Conservation (phyloP, 306 rosid species). For the apple (Malus domestica) region DNA sequence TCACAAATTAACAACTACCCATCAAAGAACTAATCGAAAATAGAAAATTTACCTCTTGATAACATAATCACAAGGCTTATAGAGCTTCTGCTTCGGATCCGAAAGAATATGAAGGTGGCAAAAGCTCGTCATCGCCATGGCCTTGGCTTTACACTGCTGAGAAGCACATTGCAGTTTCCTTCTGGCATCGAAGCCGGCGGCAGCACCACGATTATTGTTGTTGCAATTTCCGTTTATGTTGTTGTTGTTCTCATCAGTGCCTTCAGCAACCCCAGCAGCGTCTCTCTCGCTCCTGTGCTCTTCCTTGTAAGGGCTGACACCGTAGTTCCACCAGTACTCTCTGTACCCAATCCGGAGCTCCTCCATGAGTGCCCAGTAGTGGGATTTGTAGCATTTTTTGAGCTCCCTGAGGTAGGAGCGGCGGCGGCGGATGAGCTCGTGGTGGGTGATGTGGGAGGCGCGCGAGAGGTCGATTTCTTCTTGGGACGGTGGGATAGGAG, state of each 20-base stretch:
- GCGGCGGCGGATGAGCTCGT: slow-evolving; percentile 24
- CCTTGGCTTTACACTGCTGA: slow-evolving; percentile 37
- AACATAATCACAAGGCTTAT: slow-evolving; percentile 48
- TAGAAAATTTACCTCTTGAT: slow-evolving; percentile 36
- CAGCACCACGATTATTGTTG: neutral
- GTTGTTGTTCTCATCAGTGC: neutral
- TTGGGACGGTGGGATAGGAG: neutral
- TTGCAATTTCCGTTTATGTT: neutral
- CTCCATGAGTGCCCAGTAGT: slow-evolving; percentile 68
- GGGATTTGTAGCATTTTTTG: slow-evolving; percentile 15
- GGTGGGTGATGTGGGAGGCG: slow-evolving; percentile 3
- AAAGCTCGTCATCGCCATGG: slow-evolving; percentile 64
- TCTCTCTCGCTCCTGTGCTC: slow-evolving; percentile 22
- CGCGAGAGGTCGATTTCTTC: neutral
- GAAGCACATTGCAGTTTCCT: slow-evolving; percentile 30
- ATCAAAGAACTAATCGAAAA: neutral
- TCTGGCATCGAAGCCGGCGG: neutral
- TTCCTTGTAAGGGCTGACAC: slow-evolving; percentile 62
- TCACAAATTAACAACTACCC: neutral
- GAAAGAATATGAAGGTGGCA: slow-evolving; percentile 61
- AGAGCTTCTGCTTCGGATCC: slow-evolving; percentile 62
- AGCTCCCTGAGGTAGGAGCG: slow-evolving; percentile 28
- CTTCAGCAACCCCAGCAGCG: slow-evolving; percentile 2
- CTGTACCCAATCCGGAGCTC: slow-evolving; percentile 38
- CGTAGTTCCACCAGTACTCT: slow-evolving; percentile 64